Evolutionary conservation across 352 stramenopile species (phyloP), one percentile per base, ranked within the genome.

Genomic region (Phytopythium cucurbitacearum): DNA sequence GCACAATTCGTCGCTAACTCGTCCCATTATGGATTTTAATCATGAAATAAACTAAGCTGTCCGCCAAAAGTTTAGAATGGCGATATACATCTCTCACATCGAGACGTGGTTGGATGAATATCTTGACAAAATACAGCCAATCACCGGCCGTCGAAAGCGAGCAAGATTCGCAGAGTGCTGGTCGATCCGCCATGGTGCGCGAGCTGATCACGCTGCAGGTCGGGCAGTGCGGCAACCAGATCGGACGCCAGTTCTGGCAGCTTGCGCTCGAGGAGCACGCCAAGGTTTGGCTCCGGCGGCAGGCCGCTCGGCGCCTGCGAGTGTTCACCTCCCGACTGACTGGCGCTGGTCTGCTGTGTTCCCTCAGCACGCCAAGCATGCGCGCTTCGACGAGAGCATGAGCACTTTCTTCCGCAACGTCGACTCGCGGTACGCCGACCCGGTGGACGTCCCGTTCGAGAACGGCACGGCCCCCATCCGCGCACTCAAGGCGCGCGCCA

Each of bases 181-280:
- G 42, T 35, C 46, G 42, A 12, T 1, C 2, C 42, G 21, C 7
- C 28, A 95, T 96, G 85, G 79, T 79, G 48, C 78, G 87, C 35
- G 87, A 96, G 60, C 59, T 97, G 34, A 85, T 97, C 57, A 95
- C 80, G 37, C 62, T 97, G 45, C 91, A 98, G 65, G 88, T 97
- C 21, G 92, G 92, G 21, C 92, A 98, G 76, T 97, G 89, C 69
- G 92, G 91, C 50, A 98, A 98, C 74, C 92, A 98, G 73, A 96
- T 98, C 57, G 92, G 92, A 3, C 71, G 81, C 7, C 71, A 88
- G 68, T 98, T 98, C 73, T 98, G 92, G 92, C 71, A 94, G 59
- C 65, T 94, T 45, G 84, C 82, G 21, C 75, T 97, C 39, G 72
- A 88, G 45, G 92, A 98, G 65, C 91, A 98, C 72, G 89, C 86